Evolutionary conservation across 495 filamentous ascomycete species (phyloP).

Genomic region (Aspergillus baeticus): DNA sequence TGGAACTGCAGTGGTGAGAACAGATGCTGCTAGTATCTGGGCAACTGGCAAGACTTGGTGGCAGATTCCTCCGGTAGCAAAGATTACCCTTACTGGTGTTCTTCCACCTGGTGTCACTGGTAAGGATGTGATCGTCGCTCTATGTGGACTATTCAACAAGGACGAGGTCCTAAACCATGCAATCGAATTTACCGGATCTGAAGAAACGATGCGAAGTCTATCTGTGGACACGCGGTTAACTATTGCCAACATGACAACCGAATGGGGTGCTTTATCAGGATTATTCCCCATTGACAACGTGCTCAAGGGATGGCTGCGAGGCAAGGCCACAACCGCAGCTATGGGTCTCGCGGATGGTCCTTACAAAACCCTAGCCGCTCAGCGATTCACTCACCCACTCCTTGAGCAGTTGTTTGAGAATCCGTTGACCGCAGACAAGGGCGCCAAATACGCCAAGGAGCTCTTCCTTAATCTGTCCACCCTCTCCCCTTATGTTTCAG

Average conservation of each 20-base stretch:
- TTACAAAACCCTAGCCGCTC: constrained; percentile 34
- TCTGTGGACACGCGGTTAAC: constrained; percentile 75
- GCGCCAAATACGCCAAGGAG: constrained; percentile 78
- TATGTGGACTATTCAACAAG: constrained; percentile 83
- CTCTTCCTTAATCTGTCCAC: constrained; percentile 78
- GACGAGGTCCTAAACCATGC: constrained; percentile 93
- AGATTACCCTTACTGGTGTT: constrained; percentile 72
- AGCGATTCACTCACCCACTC: constrained; percentile 64
- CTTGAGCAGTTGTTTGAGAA: constrained; percentile 72
- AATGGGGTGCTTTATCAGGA: constrained; percentile 85
- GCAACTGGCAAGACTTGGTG: constrained; percentile 83
- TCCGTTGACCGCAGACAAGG: constrained; percentile 68
- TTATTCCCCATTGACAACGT: constrained; percentile 81
- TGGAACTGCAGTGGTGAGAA: constrained; percentile 82
- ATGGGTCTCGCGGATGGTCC: constrained; percentile 46
- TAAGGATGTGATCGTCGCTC: constrained; percentile 91
- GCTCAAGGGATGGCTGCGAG: constrained; percentile 72
- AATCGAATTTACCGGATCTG: constrained; percentile 83
- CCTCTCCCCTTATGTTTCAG: constrained; percentile 81
- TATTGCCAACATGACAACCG: constrained; percentile 94
- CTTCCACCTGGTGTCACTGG: constrained; percentile 82
- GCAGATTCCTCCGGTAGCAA: constrained; percentile 84
- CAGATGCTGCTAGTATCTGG: constrained; percentile 86
- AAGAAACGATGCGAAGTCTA: constrained; percentile 65
- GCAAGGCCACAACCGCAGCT: constrained; percentile 70